These are phyloP conservation scores for Herpetomonas tarakana DNA, from an alignment of 208 protist species.

Conservation along the genomic window DNA sequence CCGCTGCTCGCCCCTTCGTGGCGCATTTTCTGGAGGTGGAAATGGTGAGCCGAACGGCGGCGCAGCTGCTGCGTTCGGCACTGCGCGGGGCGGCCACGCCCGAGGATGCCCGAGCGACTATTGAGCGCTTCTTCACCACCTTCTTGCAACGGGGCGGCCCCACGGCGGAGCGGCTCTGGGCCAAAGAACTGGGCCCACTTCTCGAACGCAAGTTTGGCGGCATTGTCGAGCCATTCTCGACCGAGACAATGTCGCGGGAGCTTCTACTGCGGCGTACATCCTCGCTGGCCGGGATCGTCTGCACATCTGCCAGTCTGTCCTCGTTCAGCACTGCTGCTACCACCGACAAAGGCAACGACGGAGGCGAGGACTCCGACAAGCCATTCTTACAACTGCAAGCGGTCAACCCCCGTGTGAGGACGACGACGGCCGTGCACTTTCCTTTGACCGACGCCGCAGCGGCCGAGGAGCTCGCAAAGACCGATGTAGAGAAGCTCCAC, in stretches of 20 bases:
- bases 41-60: constrained; percentile 64
- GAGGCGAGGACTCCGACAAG: no score
- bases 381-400: constrained; percentile 34
- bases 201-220: constrained; percentile 43
- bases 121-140: constrained; percentile 39
- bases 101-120: constrained; percentile 19
- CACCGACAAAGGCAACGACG: background rate
- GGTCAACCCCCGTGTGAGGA: constrained; percentile 23
- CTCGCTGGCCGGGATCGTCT: constrained; percentile 42
- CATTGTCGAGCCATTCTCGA: constrained; percentile 49
- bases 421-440: background rate
- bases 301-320: constrained; percentile 32
- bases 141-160: constrained; percentile 48
- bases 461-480: constrained; percentile 3
- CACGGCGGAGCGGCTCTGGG: constrained; percentile 60
- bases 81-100: constrained; percentile 38
- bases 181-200: constrained; percentile 54
- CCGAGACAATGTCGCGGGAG: constrained; percentile 37
- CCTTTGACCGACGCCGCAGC: background rate
- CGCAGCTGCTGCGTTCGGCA: constrained; percentile 46
- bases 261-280: constrained; percentile 50
- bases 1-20: constrained; percentile 30
- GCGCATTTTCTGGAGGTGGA: constrained; percentile 71
- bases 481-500: constrained; percentile 9
- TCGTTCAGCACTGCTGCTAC: constrained; percentile 17